Base-by-base conservation (phyloP, 2,329 filamentous ascomycete species). In the Ophiognomonia clavigignenti-juglandacearum region DNA sequence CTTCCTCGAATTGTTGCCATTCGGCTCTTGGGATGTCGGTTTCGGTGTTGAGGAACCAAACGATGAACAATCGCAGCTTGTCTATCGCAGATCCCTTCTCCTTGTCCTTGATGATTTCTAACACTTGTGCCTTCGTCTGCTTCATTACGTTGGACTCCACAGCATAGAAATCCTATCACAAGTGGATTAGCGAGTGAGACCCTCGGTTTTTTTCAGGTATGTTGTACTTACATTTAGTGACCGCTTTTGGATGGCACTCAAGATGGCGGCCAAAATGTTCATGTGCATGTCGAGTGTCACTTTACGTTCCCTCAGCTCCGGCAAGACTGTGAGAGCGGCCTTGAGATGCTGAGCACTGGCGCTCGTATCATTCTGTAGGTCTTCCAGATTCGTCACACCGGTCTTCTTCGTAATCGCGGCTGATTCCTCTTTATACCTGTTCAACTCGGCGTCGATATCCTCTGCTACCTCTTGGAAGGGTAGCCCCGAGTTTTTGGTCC, bases 261-360 rank as follows among this genome's bases (percentile, higher is more conserved):
- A 51, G 11, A 69, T 54, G 4, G 82, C 81, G n/a, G 85, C 86
- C 4, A 86, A 75, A 48, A 92, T 91, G 59, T 89, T 91, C 93
- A 98, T 98, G 65, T 98, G 93, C 87, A 96, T 97, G 62, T 96
- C 93, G 5, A 98, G 78, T 18, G 85, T 79, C n/a, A 85, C 83
- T 64, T 98, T 98, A 50, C 93, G 83, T 65, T 97, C 93, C 53
- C 90, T 78, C 55, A 98, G 75, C 64, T 97, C 92, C 0, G 93
- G 95, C 13, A 98, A 74, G 19, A 96, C 72, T 0, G 92, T 95
- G 58, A 98, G 96, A 11, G 92, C 95, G 4, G 91, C 89, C 68
- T 97, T 98, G 38, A 98, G 77, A 64, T 98, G 93, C 59, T 95
- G 88, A 14, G 93, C 91, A 48, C 89, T 95, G 32, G 89, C 84